Conservation (phyloP, 768 basidiomycete genomes). For the Arthromyces matolae region DNA sequence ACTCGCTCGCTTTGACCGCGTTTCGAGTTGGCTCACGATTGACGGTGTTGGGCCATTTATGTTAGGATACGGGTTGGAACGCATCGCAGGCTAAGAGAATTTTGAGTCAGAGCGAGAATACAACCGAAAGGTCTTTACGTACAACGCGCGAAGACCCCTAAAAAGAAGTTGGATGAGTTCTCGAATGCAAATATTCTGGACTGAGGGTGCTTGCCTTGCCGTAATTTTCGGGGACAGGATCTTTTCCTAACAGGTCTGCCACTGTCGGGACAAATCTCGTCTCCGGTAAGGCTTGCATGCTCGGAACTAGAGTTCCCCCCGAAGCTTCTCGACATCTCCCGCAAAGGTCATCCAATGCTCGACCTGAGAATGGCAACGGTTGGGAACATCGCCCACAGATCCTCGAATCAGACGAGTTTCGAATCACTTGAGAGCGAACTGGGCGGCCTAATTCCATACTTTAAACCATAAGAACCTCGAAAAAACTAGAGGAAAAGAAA, state of each 20-base stretch:
- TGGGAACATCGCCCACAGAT: conserved; percentile 5
- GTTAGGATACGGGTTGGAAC: no score
- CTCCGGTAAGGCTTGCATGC: neutral
- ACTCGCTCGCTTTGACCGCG: no score
- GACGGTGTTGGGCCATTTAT: no score
- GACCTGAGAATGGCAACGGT: neutral
- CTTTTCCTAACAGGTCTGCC: neutral
- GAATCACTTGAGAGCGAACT: neutral
- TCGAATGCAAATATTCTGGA: neutral
- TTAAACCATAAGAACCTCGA: conserved; percentile 5
- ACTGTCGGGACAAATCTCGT: neutral
- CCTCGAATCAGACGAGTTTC: neutral
- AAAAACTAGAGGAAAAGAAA: conserved; percentile 1
- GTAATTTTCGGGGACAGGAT: neutral
- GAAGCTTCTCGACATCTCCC: conserved; percentile 2
- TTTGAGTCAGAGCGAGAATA: no score
- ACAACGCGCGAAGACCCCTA: no score
- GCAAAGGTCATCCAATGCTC: neutral
- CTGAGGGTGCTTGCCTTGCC: neutral
- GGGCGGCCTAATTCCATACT: conserved; percentile 5
- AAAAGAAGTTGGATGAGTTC: neutral
- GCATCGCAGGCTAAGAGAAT: no score
- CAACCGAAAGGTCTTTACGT: no score
- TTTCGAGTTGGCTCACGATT: no score
- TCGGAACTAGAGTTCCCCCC: neutral